Percentiles rank a stretch among this genome's conserved stretches.
Evolutionary conservation across 495 filamentous ascomycete species (phyloP).

Genomic region (Penicillium paradoxum): DNA sequence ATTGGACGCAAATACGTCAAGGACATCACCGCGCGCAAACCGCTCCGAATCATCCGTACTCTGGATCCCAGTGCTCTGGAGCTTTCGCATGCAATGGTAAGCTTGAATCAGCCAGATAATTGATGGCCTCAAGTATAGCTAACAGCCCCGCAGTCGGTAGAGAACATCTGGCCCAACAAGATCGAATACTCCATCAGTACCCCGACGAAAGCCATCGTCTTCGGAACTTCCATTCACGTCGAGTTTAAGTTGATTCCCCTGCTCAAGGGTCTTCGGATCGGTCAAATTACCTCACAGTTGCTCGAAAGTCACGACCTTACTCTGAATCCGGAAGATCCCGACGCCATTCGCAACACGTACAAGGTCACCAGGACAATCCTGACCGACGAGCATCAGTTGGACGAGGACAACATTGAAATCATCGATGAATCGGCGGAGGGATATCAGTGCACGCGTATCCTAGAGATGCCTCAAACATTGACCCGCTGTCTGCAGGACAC

Average conservation of each 20-base stretch:
- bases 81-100: conserved; percentile 76
- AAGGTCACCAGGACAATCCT: conserved; percentile 58
- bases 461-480: conserved; percentile 73
- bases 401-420: conserved; percentile 57
- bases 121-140: no score
- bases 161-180: conserved; percentile 94
- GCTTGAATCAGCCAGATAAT: conserved; percentile 5
- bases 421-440: conserved; percentile 73
- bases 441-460: conserved; percentile 62
- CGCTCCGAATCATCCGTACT: conserved; percentile 82
- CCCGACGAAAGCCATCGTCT: conserved; percentile 85
- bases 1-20: conserved; percentile 77
- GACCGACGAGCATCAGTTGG: conserved; percentile 57
- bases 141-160: conserved; percentile 54
- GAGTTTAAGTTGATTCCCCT: conserved; percentile 79
- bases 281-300: conserved; percentile 66
- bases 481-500: conserved; percentile 80
- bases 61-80: conserved; percentile 76
- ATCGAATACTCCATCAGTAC: conserved; percentile 86
- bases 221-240: conserved; percentile 74
- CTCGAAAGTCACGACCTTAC: conserved; percentile 72
- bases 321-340: conserved; percentile 45
- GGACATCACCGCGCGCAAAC: conserved; percentile 71
- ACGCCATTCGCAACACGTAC: conserved; percentile 50
- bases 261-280: conserved; percentile 79